phyloP scores from a whole-genome alignment of 108 stramenopile species.

The Cyclotella choctawhatcheeana region DNA sequence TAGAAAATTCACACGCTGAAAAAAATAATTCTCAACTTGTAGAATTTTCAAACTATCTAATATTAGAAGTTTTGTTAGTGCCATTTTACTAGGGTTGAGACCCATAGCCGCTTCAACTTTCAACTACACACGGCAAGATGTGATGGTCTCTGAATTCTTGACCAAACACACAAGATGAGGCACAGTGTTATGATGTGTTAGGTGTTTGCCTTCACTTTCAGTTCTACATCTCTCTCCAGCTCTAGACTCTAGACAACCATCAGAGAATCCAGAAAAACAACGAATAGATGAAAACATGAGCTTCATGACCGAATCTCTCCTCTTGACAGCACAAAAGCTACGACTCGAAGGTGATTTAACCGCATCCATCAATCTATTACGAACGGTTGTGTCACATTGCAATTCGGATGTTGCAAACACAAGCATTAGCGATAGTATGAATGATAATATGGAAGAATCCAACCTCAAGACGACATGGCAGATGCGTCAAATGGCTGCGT shows the following conservation, averaged over 20 bases:
- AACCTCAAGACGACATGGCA: not conserved
- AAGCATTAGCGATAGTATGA: not conserved
- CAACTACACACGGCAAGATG: too few relatives aligned
- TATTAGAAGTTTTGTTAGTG: too few relatives aligned
- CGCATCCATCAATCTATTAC: conserved; percentile 36
- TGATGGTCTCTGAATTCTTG: too few relatives aligned
- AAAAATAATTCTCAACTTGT: too few relatives aligned
- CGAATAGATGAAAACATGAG: conserved; percentile 19
- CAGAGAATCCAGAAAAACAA: not conserved
- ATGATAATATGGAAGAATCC: not conserved
- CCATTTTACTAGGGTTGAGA: too few relatives aligned
- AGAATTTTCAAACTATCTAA: too few relatives aligned
- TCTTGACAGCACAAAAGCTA: conserved; percentile 35
- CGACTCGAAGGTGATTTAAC: conserved; percentile 40
- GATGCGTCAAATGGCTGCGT: conserved; percentile 29
- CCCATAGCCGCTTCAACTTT: too few relatives aligned
- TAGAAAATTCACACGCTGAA: too few relatives aligned
- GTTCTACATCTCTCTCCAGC: not conserved
- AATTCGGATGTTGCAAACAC: conserved; percentile 13
- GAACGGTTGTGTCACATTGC: conserved; percentile 39
- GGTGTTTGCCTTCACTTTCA: not conserved
- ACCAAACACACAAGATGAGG: too few relatives aligned
- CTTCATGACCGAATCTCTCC: conserved; percentile 47
- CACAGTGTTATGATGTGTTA: too few relatives aligned
- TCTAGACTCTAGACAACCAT: not conserved